phyloP scores from a whole-genome alignment of 768 basidiomycete species.

The Xerocomus spinulosus region DNA sequence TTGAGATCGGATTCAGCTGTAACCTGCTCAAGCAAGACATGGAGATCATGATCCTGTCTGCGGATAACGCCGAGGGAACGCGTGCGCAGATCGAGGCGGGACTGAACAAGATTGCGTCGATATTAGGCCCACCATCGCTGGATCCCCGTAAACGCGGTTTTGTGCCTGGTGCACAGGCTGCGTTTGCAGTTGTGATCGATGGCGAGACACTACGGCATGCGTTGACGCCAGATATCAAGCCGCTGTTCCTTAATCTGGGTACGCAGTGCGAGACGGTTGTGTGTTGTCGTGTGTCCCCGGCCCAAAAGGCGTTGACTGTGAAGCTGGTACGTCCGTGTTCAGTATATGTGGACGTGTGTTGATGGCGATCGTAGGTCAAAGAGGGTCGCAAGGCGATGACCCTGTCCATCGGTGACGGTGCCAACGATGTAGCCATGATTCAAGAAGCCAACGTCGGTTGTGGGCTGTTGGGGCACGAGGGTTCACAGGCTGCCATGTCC shows the following conservation, averaged over 20 bases:
- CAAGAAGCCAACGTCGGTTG: conserved; percentile 99
- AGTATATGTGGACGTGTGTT: not conserved
- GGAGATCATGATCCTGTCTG: conserved; percentile 96
- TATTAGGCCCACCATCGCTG: conserved; percentile 70
- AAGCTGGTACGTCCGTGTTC: conserved; percentile 58
- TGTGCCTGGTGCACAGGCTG: conserved; percentile 55
- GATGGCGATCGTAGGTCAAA: conserved; percentile 60
- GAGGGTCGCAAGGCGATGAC: conserved; percentile 96
- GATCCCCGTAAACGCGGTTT: conserved; percentile 63
- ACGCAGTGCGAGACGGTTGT: conserved; percentile 98
- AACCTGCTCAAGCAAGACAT: conserved; percentile 91
- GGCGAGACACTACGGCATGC: conserved; percentile 89
- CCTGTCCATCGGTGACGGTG: conserved; percentile 92
- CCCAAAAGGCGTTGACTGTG: conserved; percentile 97
- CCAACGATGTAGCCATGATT: conserved; percentile 99
- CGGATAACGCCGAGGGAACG: conserved; percentile 69
- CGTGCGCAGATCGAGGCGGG: conserved; percentile 87
- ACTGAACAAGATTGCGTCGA: conserved; percentile 88
- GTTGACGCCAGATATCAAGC: conserved; percentile 69
- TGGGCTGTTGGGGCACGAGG: conserved; percentile 89
- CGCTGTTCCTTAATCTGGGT: conserved; percentile 83
- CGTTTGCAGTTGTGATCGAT: conserved; percentile 94
- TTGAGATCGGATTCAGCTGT: conserved; percentile 95
- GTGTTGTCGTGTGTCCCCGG: conserved; percentile 95
- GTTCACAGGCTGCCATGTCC: conserved; percentile 98